Conservation (phyloP, 371 early-diverging fungal genomes). For the Mortierella polycephala region DNA sequence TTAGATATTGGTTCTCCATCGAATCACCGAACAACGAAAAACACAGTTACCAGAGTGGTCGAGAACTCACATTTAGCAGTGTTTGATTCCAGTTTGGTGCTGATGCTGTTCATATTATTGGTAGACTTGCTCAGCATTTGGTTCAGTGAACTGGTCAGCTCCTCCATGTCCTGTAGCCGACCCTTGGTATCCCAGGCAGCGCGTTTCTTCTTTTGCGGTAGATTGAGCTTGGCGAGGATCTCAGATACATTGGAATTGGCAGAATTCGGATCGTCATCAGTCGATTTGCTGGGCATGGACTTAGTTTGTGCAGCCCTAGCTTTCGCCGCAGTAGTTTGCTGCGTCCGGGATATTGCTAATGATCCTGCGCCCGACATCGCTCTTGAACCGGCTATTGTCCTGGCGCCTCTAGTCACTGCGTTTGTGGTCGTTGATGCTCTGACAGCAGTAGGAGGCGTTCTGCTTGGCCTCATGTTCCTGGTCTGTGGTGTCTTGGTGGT, state of each 20-base stretch:
- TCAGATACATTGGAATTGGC: not conserved
- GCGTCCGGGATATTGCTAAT: too few species aligned
- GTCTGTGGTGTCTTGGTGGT: not conserved
- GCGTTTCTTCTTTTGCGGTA: slow-evolving; percentile 57
- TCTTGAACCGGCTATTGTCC: too few species aligned
- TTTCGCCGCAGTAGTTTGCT: not conserved
- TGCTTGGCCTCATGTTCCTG: not conserved
- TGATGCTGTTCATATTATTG: slow-evolving; percentile 31
- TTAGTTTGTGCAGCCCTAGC: not conserved
- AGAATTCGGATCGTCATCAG: not conserved
- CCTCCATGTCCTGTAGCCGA: slow-evolving; percentile 65
- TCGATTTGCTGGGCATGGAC: not conserved
- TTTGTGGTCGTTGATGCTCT: too few species aligned
- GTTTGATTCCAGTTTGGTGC: slow-evolving; percentile 15
- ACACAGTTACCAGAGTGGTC: not conserved
- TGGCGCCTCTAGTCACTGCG: too few species aligned
- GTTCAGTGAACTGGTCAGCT: slow-evolving; percentile 36
- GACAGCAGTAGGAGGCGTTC: not conserved
- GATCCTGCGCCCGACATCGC: too few species aligned
- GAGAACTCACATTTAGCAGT: slow-evolving; percentile 32
- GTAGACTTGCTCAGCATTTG: slow-evolving; percentile 34
- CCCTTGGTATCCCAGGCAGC: slow-evolving; percentile 71
- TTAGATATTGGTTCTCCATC: not conserved
- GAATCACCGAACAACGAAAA: not conserved
- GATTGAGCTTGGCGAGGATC: not conserved